Percentiles rank a stretch among this genome's conserved stretches.
phyloP scores from a whole-genome alignment of 345 rosid genomes.

The Populus simonii region DNA sequence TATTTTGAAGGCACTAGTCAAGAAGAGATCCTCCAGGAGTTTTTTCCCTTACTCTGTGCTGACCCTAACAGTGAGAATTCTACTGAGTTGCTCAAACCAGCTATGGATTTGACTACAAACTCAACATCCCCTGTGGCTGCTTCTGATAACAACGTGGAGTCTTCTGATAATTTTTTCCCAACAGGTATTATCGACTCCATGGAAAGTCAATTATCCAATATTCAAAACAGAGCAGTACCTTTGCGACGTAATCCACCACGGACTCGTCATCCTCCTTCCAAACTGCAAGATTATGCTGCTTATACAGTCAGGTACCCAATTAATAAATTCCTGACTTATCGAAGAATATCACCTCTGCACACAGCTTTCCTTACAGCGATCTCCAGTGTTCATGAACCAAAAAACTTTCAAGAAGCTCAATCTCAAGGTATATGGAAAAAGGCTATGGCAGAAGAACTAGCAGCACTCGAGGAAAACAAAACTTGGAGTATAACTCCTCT shows the following conservation, averaged over 20 bases:
- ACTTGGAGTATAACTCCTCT: neutral
- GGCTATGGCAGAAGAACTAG: neutral
- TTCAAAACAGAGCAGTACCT: accelerated
- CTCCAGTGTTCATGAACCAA: neutral
- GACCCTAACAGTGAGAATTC: no score
- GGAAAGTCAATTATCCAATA: no score
- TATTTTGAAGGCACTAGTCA: no score
- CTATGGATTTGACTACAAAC: no score
- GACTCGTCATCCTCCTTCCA: no score
- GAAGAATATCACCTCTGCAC: no score
- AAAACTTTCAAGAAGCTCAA: neutral
- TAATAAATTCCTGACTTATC: no score
- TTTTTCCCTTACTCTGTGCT: accelerated
- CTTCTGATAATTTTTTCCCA: accelerated
- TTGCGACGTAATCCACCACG: accelerated
- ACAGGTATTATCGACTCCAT: accelerated
- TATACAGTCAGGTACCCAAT: no score
- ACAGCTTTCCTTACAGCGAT: no score
- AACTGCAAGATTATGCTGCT: no score
- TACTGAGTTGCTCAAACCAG: accelerated
- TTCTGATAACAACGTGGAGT: accelerated
- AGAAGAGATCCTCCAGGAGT: no score
- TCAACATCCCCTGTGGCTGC: accelerated
- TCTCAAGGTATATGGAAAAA: neutral
- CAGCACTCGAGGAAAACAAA: neutral